Base-by-base conservation (phyloP, 2,329 filamentous ascomycete genomes). In the Venturia carpophila region DNA sequence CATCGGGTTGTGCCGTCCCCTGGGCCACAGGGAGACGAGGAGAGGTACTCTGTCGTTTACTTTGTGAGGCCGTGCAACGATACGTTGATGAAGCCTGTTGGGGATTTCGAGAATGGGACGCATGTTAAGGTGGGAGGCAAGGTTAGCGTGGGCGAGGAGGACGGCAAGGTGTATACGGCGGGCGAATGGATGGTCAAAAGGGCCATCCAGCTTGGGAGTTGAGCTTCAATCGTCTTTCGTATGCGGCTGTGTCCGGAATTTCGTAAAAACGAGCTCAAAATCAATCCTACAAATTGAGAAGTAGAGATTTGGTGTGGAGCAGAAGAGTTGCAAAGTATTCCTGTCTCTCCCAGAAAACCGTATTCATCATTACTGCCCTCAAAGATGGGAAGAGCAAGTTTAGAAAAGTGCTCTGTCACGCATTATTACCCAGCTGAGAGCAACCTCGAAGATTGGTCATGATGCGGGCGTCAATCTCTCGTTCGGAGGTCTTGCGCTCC, bases 41-140 rank as follows among this genome's bases (percentile, higher is more conserved):
- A 65, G 19, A 60, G 66, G 49, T 67, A 66, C 39, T 64, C 39
- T 47, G 42, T 66, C 27, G 65, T 66, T 11, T 66, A 66, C 39
- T 66, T 66, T 41, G 63, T 65, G 10, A 56, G 65, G 45, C 65
- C 65, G 41, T 47, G 45, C 19, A 55, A 66, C 45, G 65, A 65
- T 17, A 58, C 27, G 7, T 49, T 60, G 62, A 58, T 66, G 65
- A 52, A 64, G 39, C 64, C 64, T 17, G 64, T 65, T 9, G 64
- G 42, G 15, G 64, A 62, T 37, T 65, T 65, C 37, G 58, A 65
- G n/a, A 62, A 52, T 41, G 64, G 58, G 27, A 52, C 41, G 39
- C 55, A 65, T 49, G 56, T 65, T 19, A 62, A 65, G 45, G 64
- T 65, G 42, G 55, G 64, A 19, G 55, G 64, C 2, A 62, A 62